A percentile compares a stretch with the other conserved stretches of the same genome.
phyloP scores from a whole-genome alignment of 352 stramenopile species.

The Pythium chondricola region DNA sequence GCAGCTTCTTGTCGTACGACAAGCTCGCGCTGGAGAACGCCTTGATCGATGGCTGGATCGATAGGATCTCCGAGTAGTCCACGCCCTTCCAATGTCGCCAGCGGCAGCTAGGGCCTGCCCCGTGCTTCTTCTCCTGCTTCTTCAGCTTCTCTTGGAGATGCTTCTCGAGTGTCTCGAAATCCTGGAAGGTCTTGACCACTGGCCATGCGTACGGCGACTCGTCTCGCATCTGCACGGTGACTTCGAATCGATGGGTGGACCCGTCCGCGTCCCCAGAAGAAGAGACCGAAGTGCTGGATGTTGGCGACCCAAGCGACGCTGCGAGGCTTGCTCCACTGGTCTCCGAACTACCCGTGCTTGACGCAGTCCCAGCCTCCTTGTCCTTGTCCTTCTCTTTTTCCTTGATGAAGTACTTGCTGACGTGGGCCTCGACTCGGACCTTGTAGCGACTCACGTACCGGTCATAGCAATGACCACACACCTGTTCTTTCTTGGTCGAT shows the following conservation, averaged over 20 bases:
- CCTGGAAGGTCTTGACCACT: conserved; percentile 57
- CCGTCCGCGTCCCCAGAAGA: too few relatives aligned
- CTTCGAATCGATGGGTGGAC: conserved; percentile 35
- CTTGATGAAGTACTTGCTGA: conserved; percentile 66
- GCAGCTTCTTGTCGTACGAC: conserved; percentile 57
- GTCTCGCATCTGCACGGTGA: conserved; percentile 54
- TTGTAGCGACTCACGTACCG: conserved; percentile 60
- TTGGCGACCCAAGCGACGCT: neutral
- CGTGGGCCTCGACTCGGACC: conserved; percentile 53
- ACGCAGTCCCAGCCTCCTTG: neutral
- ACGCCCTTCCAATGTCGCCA: conserved; percentile 59
- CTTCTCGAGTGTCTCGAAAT: conserved; percentile 71
- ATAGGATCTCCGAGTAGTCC: conserved; percentile 57
- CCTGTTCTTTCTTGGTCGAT: conserved; percentile 46
- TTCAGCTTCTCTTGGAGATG: conserved; percentile 53
- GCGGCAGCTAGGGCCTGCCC: conserved; percentile 19
- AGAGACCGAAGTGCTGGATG: neutral
- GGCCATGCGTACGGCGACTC: conserved; percentile 58
- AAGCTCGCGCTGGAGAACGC: conserved; percentile 13
- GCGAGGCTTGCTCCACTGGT: neutral
- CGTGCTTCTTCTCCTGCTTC: conserved; percentile 69
- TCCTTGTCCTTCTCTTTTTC: conserved; percentile 20
- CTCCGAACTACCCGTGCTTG: neutral
- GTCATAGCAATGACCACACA: conserved; percentile 67
- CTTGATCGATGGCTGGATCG: conserved; percentile 41